Conservation (phyloP, 176 grass and related monocot genomes). For the Musa itinerans region DNA sequence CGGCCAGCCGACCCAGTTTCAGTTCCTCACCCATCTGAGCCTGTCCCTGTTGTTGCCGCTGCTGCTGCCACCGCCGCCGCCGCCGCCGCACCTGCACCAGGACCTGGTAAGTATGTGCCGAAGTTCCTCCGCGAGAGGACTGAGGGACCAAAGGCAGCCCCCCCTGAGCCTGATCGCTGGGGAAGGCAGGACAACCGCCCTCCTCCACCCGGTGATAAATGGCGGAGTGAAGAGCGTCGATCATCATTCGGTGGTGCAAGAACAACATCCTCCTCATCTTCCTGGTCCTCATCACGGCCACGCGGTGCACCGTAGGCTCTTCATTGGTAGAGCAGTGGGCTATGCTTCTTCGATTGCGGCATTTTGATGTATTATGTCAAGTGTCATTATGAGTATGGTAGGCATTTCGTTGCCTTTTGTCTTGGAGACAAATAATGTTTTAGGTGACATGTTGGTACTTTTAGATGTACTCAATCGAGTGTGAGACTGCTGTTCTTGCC, state of each 20-base stretch:
- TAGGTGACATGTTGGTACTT: too few species aligned
- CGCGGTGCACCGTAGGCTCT: not conserved
- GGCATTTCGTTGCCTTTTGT: too few species aligned
- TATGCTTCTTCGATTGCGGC: too few species aligned
- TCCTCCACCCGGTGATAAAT: constrained; percentile 29
- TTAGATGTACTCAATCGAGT: too few species aligned
- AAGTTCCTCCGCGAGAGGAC: constrained; percentile 28
- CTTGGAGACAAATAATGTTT: too few species aligned
- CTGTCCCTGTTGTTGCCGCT: constrained; percentile 13
- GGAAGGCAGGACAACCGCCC: constrained; percentile 9
- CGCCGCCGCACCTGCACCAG: constrained; percentile 5
- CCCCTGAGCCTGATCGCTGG: constrained; percentile 21
- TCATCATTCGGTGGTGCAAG: not conserved
- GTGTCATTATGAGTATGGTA: too few species aligned
- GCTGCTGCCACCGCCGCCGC: not conserved
- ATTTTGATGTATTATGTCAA: too few species aligned
- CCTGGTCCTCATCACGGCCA: constrained; percentile 6
- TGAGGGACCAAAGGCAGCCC: constrained; percentile 12
- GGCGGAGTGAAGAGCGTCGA: constrained; percentile 45
- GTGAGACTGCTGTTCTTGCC: too few species aligned
- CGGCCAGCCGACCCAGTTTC: constrained; percentile 3
- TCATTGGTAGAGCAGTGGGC: not conserved
- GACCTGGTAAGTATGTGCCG: constrained; percentile 51
- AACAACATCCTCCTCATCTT: not conserved
- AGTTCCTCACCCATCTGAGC: not conserved